Evolutionary conservation across 352 stramenopile species (phyloP), one percentile per base, ranked within the genome.

Genomic region (Globisporangium emineosum): DNA sequence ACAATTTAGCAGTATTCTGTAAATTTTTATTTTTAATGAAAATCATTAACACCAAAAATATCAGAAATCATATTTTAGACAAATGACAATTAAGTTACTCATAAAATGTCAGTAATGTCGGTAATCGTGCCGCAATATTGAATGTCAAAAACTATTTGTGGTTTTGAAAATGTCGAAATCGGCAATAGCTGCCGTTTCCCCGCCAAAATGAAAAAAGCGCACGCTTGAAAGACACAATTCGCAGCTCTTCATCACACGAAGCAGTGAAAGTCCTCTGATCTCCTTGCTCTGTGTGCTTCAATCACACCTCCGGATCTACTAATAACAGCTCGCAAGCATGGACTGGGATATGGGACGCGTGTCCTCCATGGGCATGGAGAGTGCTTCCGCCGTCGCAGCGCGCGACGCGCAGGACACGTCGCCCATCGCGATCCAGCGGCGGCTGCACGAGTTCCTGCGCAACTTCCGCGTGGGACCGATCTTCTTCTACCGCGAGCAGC

Each of bases 401-500:
- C 77, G 78, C 17, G 77, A 90, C 65, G 76, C 73, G 23, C 70
- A 79, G 17, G 74, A 84, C 45, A 72, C 69, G 25, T 89, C 79
- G 51, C 82, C 79, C 5, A 76, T 80, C 13, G 82, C 80, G 8
- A 68, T 94, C 56, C 84, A 92, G 65, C 73, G 72, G 32, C 81
- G 86, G 15, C 62, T 92, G 37, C 69, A 85, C n/a, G 73, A 86
- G 19, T 97, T 97, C 63, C 77, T 97, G 56, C 88, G 91, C 50
- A 90, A 84, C 52, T 97, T 97, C 68, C 83, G 87, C 37, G 74
- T 94, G 8, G 91, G 89, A 0, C 79, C 86, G 37, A 73, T 96
- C 29, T 97, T 96, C 67, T 88, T 84, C 68, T 98, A 98, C 70
- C 86, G 91, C 60, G 86, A 97, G 68, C 85, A 96, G 75, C 83